phyloP scores from a whole-genome alignment of 2,329 filamentous ascomycete genomes.

The Colletotrichum tanaceti region DNA sequence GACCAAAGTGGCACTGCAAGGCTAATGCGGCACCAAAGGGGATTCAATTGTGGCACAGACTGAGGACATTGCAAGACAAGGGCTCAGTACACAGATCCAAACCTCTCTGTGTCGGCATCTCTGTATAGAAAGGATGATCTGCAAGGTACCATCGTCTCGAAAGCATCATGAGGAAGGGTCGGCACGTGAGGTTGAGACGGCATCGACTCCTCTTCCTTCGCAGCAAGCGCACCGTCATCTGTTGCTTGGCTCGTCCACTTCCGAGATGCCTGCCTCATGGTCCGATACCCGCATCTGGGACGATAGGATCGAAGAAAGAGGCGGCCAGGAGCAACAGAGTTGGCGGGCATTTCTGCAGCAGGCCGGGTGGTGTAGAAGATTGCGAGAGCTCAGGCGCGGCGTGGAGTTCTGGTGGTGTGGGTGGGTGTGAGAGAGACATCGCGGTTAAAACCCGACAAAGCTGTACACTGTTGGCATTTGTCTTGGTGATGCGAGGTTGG shows the following conservation, averaged over 20 bases:
- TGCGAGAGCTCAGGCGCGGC: slow-evolving; percentile 14
- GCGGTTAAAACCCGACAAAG: slow-evolving; percentile 24
- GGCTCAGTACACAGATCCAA: slow-evolving; percentile 16
- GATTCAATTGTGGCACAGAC: slow-evolving; percentile 26
- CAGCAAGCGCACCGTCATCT: slow-evolving; percentile 7
- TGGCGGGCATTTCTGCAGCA: slow-evolving; percentile 28
- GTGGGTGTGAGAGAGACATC: slow-evolving; percentile 19
- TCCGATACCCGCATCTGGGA: slow-evolving; percentile 18
- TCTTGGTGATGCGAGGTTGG: slow-evolving; percentile 25
- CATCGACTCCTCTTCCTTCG: slow-evolving; percentile 2
- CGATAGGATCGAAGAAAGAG: slow-evolving; percentile 20
- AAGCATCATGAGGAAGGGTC: slow-evolving; percentile 27
- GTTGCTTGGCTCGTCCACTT: slow-evolving; percentile 3
- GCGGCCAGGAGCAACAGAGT: slow-evolving; percentile 25
- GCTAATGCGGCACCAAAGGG: slow-evolving; percentile 17
- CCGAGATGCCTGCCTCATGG: slow-evolving; percentile 14
- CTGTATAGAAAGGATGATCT: slow-evolving; percentile 29
- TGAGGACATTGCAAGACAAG: slow-evolving; percentile 8
- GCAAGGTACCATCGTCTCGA: slow-evolving; percentile 33
- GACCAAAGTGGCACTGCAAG: slow-evolving; percentile 15
- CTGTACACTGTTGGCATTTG: slow-evolving; percentile 2
- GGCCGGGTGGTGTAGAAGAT: slow-evolving; percentile 23
- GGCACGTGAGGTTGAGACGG: slow-evolving; percentile 21
- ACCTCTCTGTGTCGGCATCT: slow-evolving; percentile 31
- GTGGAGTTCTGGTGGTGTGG: slow-evolving; percentile 5